These are phyloP conservation scores for Russula griseocarnosa DNA, from an alignment of 768 basidiomycete genomes.

Conservation along the genomic window DNA sequence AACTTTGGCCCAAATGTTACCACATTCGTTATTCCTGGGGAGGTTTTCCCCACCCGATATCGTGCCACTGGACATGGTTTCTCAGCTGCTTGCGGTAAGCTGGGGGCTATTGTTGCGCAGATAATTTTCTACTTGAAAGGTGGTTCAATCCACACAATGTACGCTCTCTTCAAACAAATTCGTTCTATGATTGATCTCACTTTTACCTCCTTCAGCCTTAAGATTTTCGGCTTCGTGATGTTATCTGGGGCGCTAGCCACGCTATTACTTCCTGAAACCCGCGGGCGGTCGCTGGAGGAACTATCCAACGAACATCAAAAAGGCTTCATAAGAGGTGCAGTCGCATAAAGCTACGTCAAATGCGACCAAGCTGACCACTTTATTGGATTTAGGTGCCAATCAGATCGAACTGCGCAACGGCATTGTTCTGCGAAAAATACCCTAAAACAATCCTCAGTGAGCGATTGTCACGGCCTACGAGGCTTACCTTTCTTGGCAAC, in stretches of 20 bases:
- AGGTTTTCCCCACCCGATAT: constrained; percentile 46
- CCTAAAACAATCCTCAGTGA: background rate
- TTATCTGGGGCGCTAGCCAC: constrained; percentile 42
- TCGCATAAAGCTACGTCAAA: background rate
- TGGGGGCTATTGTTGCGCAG: constrained; percentile 43
- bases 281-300: constrained; percentile 35
- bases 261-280: constrained; percentile 44
- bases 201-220: constrained; percentile 31
- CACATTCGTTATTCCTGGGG: constrained; percentile 44
- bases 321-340: constrained; percentile 33
- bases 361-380: background rate
- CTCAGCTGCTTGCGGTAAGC: constrained; percentile 44
- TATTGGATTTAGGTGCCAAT: constrained; percentile 9
- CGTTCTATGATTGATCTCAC: constrained; percentile 8
- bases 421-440: constrained; percentile 19
- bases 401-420: constrained; percentile 25
- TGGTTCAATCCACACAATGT: constrained; percentile 37
- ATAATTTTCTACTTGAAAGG: constrained; percentile 33
- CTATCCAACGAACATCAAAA: constrained; percentile 39
- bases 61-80: constrained; percentile 44
- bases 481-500: background rate
- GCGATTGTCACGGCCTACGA: background rate
- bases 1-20: constrained; percentile 46
- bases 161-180: constrained; percentile 25
- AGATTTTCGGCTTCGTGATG: constrained; percentile 49